These are phyloP conservation scores for Penicillium cosmopolitanum DNA, from an alignment of 495 filamentous ascomycete species.

Conservation along the genomic window DNA sequence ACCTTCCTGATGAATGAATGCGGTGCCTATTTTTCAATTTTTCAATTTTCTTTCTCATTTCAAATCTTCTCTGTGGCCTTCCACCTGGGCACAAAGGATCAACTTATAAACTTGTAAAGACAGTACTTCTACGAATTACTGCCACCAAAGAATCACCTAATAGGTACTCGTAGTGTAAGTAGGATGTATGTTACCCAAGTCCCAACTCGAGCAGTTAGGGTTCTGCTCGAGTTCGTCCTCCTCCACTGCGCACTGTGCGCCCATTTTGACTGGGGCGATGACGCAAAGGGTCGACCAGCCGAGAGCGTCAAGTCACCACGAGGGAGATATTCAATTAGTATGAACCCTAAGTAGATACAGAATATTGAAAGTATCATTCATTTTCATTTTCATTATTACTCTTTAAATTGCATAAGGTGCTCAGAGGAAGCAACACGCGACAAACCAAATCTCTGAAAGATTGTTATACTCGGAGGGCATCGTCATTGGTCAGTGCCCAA, in stretches of 20 bases:
- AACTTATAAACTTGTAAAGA: too few relatives aligned
- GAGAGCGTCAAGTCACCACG: slow-evolving; percentile 1
- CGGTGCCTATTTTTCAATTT: slow-evolving; percentile 7
- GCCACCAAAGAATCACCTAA: neutral
- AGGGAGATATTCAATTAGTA: neutral
- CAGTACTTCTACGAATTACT: too few relatives aligned
- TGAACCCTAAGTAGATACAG: too few relatives aligned
- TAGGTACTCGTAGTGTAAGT: neutral
- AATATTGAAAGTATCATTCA: neutral
- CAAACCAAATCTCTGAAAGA: too few relatives aligned
- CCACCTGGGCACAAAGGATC: too few relatives aligned
- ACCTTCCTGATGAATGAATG: slow-evolving; percentile 13
- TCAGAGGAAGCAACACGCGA: too few relatives aligned
- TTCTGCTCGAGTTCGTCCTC: slow-evolving; percentile 1
- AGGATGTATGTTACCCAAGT: neutral
- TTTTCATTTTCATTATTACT: neutral
- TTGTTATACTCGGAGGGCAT: slow-evolving; percentile 21
- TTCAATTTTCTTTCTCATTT: neutral
- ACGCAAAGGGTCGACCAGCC: slow-evolving; percentile 14
- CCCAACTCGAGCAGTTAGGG: neutral
- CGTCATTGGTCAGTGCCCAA: slow-evolving; percentile 33
- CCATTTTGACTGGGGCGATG: slow-evolving; percentile 11
- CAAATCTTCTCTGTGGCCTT: neutral
- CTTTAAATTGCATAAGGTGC: neutral
- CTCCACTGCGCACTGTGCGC: slow-evolving; percentile 1